Base-by-base conservation (phyloP, 1,284 basidiomycete species). In the Leccinum pachyderme region DNA sequence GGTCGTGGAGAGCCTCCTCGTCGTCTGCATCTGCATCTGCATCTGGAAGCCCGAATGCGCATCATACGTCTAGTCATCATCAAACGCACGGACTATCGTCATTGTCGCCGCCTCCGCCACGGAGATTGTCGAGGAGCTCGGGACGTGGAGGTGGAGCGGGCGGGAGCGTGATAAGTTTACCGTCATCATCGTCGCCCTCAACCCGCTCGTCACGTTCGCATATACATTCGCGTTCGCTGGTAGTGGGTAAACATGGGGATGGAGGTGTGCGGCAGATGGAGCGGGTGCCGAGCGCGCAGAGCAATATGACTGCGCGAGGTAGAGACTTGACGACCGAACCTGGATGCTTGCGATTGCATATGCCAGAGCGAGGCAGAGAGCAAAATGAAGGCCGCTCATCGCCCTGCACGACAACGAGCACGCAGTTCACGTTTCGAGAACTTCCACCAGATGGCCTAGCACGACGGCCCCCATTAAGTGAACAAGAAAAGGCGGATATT, bases 401-500 rank as follows among this genome's bases (percentile, higher is more conserved):
- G 5, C 41, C 41, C 13, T 7, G 5, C 24, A 13, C 41, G 22
- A 43, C 41, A 8, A 24, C 59, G 12, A 69, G 63, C 4, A 71
- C 71, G 18, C 69, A 73, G 25, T 54, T 79, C 52, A 79, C 71
- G 39, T 84, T 83, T 70, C 78, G 82, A n/a, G 77, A 81, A 59
- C 60, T 84, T 43, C 22, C 41, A 13, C 41, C 13, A 43, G 24
- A 13, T 45, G 63, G 64, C 8, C 58, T 44, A 57, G 69, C 69
- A 22, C 71, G 69, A 41, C 63, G 67, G 47, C 64, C 68, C 13
- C 71, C 65, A 37, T 69, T 84, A 66, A 81, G 81, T 31, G 85
- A 88, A 63, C 70, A 79, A 63, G 85, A 89, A 72, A 89, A 89
- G 72, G 77, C 79, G 7, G 81, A 79, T 8, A 81, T 79, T 61